Conservation (phyloP, 2,329 filamentous ascomycete species). For the Cercospora zeae-maydis region DNA sequence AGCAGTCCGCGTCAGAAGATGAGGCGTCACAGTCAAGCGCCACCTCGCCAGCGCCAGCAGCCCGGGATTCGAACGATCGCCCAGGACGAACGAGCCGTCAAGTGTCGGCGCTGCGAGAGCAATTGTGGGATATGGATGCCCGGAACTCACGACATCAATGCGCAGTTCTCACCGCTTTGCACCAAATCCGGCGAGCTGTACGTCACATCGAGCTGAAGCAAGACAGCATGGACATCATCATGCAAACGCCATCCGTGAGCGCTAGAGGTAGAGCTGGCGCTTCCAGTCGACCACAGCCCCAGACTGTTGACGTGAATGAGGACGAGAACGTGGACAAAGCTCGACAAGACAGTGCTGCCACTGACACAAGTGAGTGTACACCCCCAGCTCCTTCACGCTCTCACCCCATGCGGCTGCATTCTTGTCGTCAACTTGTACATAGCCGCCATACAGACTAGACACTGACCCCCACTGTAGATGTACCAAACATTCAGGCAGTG, state of each 20-base stretch:
- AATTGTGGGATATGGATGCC: not conserved
- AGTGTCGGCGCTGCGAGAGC: not conserved
- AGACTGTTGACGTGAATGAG: not conserved
- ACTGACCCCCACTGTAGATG: not conserved
- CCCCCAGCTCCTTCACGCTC: too few species aligned
- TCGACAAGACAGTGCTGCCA: not conserved
- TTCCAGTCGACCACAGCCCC: slow-evolving; percentile 3
- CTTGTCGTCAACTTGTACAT: not conserved
- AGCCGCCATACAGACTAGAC: not conserved
- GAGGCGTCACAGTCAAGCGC: not conserved
- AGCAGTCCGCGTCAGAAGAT: not conserved
- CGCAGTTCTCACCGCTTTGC: not conserved
- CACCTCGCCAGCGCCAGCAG: not conserved
- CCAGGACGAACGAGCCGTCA: not conserved
- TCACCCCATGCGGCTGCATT: too few species aligned
- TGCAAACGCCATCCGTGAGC: not conserved
- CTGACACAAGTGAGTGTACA: not conserved
- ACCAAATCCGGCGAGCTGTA: not conserved
- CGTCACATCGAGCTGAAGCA: not conserved
- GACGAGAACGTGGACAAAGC: not conserved
- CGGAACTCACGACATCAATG: not conserved
- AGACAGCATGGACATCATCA: not conserved
- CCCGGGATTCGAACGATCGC: not conserved
- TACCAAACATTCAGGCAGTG: not conserved
- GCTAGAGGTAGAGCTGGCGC: not conserved